Percentiles rank a stretch among this genome's conserved stretches.
phyloP scores from a whole-genome alignment of 2,329 filamentous ascomycete genomes.

The Bipolaris zeicola region DNA sequence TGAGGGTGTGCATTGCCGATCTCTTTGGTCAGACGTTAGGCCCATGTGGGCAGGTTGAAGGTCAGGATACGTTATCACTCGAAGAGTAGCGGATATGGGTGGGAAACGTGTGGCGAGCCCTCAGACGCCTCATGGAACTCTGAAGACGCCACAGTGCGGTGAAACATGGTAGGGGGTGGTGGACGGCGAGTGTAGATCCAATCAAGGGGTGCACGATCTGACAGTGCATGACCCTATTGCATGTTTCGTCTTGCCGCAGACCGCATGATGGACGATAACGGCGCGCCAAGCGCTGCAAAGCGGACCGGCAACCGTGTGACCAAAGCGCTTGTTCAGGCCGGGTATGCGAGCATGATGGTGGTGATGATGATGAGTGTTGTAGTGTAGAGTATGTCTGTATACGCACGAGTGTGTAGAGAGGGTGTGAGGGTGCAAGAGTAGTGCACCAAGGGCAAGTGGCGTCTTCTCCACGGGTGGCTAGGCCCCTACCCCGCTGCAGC shows the following conservation, averaged over 20 bases:
- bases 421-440: background rate
- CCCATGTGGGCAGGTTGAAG: background rate
- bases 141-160: conserved; percentile 9
- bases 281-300: conserved; percentile 25
- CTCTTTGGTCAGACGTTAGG: conserved; percentile 1
- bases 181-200: conserved; percentile 33
- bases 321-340: background rate
- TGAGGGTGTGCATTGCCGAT: conserved; percentile 12
- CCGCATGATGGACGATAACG: conserved; percentile 28
- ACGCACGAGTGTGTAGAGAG: background rate
- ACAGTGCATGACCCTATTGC: conserved; percentile 31
- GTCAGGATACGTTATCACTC: background rate
- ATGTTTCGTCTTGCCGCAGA: conserved; percentile 28
- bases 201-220: conserved; percentile 35
- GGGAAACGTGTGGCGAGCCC: background rate
- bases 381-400: background rate
- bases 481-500: conserved; percentile 9
- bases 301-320: conserved; percentile 9
- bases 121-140: conserved; percentile 5
- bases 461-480: conserved; percentile 1
- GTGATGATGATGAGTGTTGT: background rate
- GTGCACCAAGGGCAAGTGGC: background rate
- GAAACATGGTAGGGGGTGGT: conserved; percentile 21
- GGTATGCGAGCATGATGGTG: background rate
- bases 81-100: background rate